Evolutionary conservation across 805 yeast species (phyloP).

Genomic region (Saturnispora halmiae): DNA sequence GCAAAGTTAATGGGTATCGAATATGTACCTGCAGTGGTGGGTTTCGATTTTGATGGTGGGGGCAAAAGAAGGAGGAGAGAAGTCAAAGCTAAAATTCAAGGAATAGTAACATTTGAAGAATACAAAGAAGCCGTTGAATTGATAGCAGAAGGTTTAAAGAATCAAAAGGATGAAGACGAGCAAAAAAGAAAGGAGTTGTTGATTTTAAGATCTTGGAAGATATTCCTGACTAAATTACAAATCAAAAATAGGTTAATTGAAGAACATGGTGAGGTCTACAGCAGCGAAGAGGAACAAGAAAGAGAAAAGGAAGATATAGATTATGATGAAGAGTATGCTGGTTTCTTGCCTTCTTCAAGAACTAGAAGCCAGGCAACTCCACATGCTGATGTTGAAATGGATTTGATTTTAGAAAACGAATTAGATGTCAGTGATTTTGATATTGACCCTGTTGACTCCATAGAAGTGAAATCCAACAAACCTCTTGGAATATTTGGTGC

Average conservation of each 20-base stretch:
- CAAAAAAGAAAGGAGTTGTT: slow-evolving; percentile 36
- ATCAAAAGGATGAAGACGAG: slow-evolving; percentile 41
- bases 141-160: slow-evolving; percentile 40
- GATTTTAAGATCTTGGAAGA: slow-evolving; percentile 47
- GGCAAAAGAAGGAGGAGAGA: slow-evolving; percentile 21
- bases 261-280: slow-evolving; percentile 38
- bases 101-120: slow-evolving; percentile 63
- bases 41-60: slow-evolving; percentile 59
- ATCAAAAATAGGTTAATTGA: slow-evolving; percentile 38
- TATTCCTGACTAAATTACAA: slow-evolving; percentile 40
- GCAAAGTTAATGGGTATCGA: slow-evolving; percentile 64
- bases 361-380: slow-evolving; percentile 11
- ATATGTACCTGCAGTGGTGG: slow-evolving; percentile 79
- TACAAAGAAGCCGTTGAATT: slow-evolving; percentile 49
- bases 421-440: slow-evolving; percentile 16
- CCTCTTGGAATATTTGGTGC: neutral
- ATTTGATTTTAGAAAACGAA: slow-evolving; percentile 7
- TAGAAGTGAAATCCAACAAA: neutral
- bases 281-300: slow-evolving; percentile 20
- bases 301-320: slow-evolving; percentile 3
- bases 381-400: neutral
- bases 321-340: slow-evolving; percentile 19
- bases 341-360: slow-evolving; percentile 14
- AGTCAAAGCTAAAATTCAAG: slow-evolving; percentile 60
- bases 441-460: neutral